Evolutionary conservation across 1,284 basidiomycete genomes (phyloP).

Genomic region (Microstroma glucosiphilum): DNA sequence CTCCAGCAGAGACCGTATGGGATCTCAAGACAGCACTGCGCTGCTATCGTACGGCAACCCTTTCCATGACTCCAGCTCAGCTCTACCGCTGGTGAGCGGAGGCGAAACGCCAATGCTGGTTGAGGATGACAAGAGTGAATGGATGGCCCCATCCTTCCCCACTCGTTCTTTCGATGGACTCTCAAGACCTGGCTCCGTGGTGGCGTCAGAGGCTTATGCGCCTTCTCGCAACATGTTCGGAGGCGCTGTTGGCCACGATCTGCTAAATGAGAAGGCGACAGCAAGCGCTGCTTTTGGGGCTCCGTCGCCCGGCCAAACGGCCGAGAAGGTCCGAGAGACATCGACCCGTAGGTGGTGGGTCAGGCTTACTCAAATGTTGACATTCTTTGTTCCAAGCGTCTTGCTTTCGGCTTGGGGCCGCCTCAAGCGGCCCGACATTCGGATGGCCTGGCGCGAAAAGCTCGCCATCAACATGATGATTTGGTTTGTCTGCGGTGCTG

Average conservation of each 20-base stretch:
- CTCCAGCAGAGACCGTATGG: constrained; percentile 51
- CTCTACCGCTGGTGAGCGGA: constrained; percentile 61
- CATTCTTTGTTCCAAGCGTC: constrained; percentile 78
- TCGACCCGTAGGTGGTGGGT: constrained; percentile 81
- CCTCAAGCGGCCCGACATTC: constrained; percentile 88
- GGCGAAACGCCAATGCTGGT: constrained; percentile 11
- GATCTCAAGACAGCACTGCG: constrained; percentile 10
- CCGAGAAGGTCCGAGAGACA: constrained; percentile 75
- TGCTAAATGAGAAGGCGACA: constrained; percentile 36
- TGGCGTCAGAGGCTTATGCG: constrained; percentile 60
- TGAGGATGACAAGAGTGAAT: constrained; percentile 38
- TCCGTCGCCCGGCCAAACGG: constrained; percentile 59
- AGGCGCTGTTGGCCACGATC: constrained; percentile 60
- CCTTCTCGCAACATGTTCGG: constrained; percentile 89
- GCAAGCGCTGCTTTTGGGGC: constrained; percentile 10
- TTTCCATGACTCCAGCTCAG: constrained; percentile 51
- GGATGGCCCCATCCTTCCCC: constrained; percentile 20
- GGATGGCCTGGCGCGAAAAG: constrained; percentile 96
- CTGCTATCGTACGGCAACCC: constrained; percentile 40
- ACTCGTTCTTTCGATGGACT: constrained; percentile 17
- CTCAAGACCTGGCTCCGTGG: constrained; percentile 24
- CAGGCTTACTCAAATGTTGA: constrained; percentile 77
- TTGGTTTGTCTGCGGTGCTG: constrained; percentile 81
- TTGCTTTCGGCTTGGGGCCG: constrained; percentile 68
- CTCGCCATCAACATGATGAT: constrained; percentile 85